phyloP scores from a whole-genome alignment of 345 rosid species.

The Anacardium occidentale region DNA sequence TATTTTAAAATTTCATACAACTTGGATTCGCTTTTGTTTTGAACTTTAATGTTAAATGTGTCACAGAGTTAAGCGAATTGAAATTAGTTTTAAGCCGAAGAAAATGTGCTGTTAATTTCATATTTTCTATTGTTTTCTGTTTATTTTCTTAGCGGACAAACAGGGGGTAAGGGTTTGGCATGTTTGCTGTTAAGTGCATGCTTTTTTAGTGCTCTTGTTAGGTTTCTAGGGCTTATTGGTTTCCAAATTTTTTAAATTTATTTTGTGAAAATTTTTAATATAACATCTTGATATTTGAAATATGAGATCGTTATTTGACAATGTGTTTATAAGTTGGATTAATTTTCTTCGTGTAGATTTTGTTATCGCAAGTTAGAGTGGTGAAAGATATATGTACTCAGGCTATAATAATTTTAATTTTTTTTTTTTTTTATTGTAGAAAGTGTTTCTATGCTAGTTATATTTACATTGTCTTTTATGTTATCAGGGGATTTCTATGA shows the following conservation, averaged over 20 bases:
- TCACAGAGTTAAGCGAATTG: background rate
- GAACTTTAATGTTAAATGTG: background rate
- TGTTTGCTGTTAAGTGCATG: background rate
- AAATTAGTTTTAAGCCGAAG: background rate
- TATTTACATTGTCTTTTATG: background rate
- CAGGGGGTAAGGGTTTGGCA: background rate
- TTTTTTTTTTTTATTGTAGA: too few species aligned
- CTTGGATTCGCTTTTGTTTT: background rate
- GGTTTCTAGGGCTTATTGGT: background rate
- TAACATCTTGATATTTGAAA: too few species aligned
- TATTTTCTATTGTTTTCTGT: background rate
- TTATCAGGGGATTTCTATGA: slow-evolving; percentile 26
- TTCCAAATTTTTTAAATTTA: background rate
- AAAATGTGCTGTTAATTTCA: background rate
- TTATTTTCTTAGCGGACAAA: background rate
- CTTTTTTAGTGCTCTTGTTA: background rate
- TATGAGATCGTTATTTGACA: background rate
- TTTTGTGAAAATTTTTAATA: too few species aligned
- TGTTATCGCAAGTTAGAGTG: too few species aligned
- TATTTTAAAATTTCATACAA: background rate
- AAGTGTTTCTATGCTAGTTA: background rate
- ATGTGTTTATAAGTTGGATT: background rate
- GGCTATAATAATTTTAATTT: too few species aligned
- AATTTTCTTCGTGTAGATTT: too few species aligned
- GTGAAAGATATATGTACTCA: too few species aligned